phyloP scores from a whole-genome alignment of 2,329 filamentous ascomycete genomes.

The Colletotrichum sp. region DNA sequence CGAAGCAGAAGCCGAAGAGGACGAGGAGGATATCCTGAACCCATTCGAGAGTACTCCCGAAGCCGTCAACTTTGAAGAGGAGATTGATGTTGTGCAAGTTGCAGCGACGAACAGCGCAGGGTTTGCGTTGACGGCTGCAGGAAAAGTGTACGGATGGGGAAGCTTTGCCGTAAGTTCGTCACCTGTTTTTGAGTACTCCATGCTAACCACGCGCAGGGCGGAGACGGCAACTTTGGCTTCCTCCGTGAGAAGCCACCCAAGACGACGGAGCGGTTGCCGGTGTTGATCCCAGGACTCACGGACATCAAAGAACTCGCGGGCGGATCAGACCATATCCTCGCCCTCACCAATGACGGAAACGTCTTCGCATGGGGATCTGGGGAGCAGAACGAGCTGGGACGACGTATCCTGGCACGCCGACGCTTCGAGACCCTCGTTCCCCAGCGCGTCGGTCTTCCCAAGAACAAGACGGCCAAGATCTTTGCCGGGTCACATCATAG shows the following conservation, averaged over 20 bases:
- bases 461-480: slow-evolving; percentile 36
- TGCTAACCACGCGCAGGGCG: slow-evolving; percentile 25
- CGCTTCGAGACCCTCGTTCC: slow-evolving; percentile 53
- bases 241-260: slow-evolving; percentile 35
- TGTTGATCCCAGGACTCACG: slow-evolving; percentile 54
- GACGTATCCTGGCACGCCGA: slow-evolving; percentile 56
- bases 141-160: slow-evolving; percentile 70
- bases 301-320: slow-evolving; percentile 57
- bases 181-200: not conserved
- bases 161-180: slow-evolving; percentile 56
- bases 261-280: slow-evolving; percentile 42
- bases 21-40: slow-evolving; percentile 38
- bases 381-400: slow-evolving; percentile 45
- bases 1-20: slow-evolving; percentile 32
- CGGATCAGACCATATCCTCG: slow-evolving; percentile 62
- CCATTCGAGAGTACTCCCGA: slow-evolving; percentile 58
- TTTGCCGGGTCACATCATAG: slow-evolving; percentile 70
- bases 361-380: slow-evolving; percentile 64
- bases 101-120: slow-evolving; percentile 66
- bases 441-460: slow-evolving; percentile 28
- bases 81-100: slow-evolving; percentile 61
- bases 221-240: slow-evolving; percentile 57
- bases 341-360: slow-evolving; percentile 52
- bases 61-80: slow-evolving; percentile 52
- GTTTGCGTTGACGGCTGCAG: slow-evolving; percentile 66